Evolutionary conservation across 2,329 filamentous ascomycete genomes (phyloP).

Genomic region (Raffaelea ambrosiae): DNA sequence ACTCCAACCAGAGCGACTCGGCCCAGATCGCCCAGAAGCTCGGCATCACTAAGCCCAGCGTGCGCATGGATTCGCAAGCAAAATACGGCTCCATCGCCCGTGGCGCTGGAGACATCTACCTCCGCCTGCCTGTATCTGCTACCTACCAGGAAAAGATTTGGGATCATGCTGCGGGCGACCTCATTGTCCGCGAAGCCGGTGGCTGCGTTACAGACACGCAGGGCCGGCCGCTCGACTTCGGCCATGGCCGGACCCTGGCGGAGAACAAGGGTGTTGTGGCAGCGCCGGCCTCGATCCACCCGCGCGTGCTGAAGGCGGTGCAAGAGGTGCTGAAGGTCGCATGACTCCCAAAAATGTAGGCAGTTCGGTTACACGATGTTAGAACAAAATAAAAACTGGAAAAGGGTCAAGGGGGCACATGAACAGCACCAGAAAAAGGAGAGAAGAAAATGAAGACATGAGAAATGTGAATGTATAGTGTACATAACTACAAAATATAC

Average conservation of each 20-base stretch:
- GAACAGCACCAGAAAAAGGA: background rate
- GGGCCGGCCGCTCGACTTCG: slow-evolving; percentile 80
- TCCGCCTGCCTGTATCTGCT: slow-evolving; percentile 70
- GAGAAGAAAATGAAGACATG: background rate
- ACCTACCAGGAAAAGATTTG: slow-evolving; percentile 99
- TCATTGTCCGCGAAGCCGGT: slow-evolving; percentile 90
- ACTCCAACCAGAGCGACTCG: slow-evolving; percentile 85
- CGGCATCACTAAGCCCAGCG: slow-evolving; percentile 80
- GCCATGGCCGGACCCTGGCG: slow-evolving; percentile 72
- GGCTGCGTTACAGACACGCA: slow-evolving; percentile 84
- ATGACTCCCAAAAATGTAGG: slow-evolving; percentile 3
- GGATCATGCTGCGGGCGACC: slow-evolving; percentile 93
- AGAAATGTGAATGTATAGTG: background rate
- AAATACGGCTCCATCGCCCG: slow-evolving; percentile 95
- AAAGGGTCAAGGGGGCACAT: background rate
- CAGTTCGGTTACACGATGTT: too few species aligned
- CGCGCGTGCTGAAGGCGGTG: slow-evolving; percentile 69
- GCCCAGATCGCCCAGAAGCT: slow-evolving; percentile 74
- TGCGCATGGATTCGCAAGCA: slow-evolving; percentile 95
- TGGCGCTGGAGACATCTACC: slow-evolving; percentile 89
- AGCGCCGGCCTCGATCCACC: slow-evolving; percentile 68
- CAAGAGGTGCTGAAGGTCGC: slow-evolving; percentile 58
- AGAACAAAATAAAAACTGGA: background rate
- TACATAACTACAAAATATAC: background rate
- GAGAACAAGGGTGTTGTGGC: slow-evolving; percentile 93